These are phyloP conservation scores for Aspergillus arachidicola DNA, from an alignment of 2,329 filamentous ascomycete genomes.

Conservation along the genomic window DNA sequence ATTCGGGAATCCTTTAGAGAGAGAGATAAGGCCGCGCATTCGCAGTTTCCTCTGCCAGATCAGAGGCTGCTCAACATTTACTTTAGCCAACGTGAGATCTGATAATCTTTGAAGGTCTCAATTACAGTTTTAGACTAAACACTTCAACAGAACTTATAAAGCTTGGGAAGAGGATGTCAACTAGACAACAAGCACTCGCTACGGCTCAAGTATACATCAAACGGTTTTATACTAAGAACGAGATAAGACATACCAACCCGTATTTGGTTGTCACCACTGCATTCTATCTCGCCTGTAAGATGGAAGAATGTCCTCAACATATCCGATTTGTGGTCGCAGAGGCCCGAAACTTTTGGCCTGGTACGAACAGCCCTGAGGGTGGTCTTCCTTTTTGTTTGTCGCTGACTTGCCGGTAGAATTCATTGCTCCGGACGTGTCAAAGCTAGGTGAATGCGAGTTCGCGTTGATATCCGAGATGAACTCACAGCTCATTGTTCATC, in stretches of 20 bases:
- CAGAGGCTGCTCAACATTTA: constrained; percentile 83
- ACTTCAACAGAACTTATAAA: constrained; percentile 69
- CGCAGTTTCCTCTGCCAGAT: constrained; percentile 81
- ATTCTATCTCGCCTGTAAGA: constrained; percentile 94
- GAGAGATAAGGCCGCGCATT: constrained; percentile 71
- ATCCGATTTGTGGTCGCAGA: constrained; percentile 89
- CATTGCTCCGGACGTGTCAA: constrained; percentile 74
- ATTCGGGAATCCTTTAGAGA: constrained; percentile 77
- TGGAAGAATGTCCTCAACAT: constrained; percentile 96
- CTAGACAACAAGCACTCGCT: constrained; percentile 88
- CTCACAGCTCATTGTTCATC: constrained; percentile 85
- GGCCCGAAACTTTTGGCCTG: constrained; percentile 80
- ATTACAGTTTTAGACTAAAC: constrained; percentile 5
- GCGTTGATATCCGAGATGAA: constrained; percentile 87
- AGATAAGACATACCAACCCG: constrained; percentile 89
- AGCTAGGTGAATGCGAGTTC: constrained; percentile 93
- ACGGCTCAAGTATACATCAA: constrained; percentile 95
- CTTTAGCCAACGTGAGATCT: constrained; percentile 77
- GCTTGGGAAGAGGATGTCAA: constrained; percentile 78
- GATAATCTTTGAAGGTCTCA: background rate
- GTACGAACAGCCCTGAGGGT: constrained; percentile 41
- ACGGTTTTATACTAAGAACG: constrained; percentile 87
- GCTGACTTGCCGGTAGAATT: constrained; percentile 55
- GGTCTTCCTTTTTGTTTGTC: background rate
- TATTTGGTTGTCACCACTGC: constrained; percentile 92